Evolutionary conservation across 2,329 filamentous ascomycete genomes (phyloP).

Genomic region (Aureobasidium sp.): DNA sequence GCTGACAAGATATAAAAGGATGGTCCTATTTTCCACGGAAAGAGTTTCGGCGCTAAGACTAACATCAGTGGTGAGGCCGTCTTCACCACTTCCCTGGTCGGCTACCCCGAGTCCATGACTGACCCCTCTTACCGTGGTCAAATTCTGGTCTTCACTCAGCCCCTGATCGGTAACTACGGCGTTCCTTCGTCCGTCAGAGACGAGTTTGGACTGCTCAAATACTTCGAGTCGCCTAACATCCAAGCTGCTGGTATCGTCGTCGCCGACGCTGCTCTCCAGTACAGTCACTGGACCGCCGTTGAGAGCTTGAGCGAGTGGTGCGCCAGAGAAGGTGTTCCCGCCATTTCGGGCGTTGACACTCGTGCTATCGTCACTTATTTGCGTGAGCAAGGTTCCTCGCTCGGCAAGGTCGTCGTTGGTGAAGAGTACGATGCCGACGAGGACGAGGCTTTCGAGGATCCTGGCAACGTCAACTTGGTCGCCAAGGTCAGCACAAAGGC

Average conservation of each 20-base stretch:
- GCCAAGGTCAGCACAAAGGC: conserved; percentile 96
- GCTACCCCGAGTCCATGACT: conserved; percentile 85
- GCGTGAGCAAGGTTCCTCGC: conserved; percentile 91
- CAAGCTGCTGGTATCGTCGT: conserved; percentile 95
- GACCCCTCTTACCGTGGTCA: conserved; percentile 70
- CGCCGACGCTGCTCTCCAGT: conserved; percentile 84
- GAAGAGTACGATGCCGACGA: conserved; percentile 98
- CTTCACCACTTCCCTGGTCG: conserved; percentile 95
- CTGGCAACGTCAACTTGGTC: conserved; percentile 93
- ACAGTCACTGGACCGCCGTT: conserved; percentile 98
- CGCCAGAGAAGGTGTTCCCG: conserved; percentile 88
- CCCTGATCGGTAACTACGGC: conserved; percentile 96
- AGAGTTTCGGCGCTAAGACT: conserved; percentile 89
- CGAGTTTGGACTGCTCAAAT: conserved; percentile 83
- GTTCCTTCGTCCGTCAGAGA: conserved; percentile 83
- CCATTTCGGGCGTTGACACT: conserved; percentile 94
- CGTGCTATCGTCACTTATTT: conserved; percentile 93
- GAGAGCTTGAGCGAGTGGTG: conserved; percentile 93
- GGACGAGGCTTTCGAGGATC: conserved; percentile 92
- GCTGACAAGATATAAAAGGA: conserved; percentile 50
- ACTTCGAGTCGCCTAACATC: conserved; percentile 97
- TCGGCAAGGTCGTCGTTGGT: conserved; percentile 88
- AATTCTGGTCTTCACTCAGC: conserved; percentile 97
- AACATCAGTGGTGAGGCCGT: conserved; percentile 98
- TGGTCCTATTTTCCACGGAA: conserved; percentile 92